Evolutionary conservation across 2,329 filamentous ascomycete genomes (phyloP), one percentile per base, ranked within the genome.

Genomic region (Thelonectria olida): DNA sequence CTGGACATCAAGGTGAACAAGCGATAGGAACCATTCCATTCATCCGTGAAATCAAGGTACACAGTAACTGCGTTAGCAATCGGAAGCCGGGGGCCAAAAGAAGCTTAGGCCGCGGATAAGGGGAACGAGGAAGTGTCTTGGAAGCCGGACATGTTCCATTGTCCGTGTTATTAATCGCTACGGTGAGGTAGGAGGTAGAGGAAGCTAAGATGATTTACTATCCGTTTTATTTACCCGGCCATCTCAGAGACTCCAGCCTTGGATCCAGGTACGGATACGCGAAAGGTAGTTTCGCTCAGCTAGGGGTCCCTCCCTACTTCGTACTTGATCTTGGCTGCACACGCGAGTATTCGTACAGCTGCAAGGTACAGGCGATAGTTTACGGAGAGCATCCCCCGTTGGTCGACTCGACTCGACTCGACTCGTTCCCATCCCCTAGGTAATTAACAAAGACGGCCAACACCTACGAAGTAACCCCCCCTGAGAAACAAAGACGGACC

Each of bases 81-180:
- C 23, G 41, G 10, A 31, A 20, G 12, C 7, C 27, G 25, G 27
- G 53, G 25, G 8, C 58, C 45, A 50, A n/a, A 60, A 51, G 19
- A 15, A 41, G 58, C 38, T 41, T 55, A 60, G 57, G 17, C 23
- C 45, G 27, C 58, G 58, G 51, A 45, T 60, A 54, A 47, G 57
- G 45, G 57, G 57, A 55, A 51, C 27, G 45, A 41, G 13, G 38
- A 44, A 44, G 15, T 5, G 36, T 31, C 28, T 44, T 54, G 36
- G 23, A 25, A 31, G 28, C 6, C 19, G 13, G 22, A 20, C 15
- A 12, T 28, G 20, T 15, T 27, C 9, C 19, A 4, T 23, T 44
- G 19, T 23, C 25, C 17, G 23, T 44, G 17, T 28, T 36, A 6
- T 48, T 12, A 9, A n/a, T n/a, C n/a, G n/a, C n/a, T n/a, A n/a